phyloP scores from a whole-genome alignment of 2,329 filamentous ascomycete species.

The Dactylellina sp. region DNA sequence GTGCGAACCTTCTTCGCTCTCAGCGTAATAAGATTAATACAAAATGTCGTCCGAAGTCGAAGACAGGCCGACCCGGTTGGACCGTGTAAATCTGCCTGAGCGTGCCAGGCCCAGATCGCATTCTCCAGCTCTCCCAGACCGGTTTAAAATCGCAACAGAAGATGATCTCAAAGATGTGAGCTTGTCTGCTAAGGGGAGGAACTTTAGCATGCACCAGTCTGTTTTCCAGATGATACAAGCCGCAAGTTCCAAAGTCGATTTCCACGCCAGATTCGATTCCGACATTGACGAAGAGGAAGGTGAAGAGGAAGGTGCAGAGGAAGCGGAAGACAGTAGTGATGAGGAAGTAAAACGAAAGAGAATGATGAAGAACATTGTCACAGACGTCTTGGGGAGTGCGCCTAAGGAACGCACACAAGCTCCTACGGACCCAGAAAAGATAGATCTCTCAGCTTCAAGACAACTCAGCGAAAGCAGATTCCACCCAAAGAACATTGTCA shows the following conservation, averaged over 20 bases:
- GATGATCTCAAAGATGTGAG: slow-evolving; percentile 55
- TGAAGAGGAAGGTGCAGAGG: slow-evolving; percentile 71
- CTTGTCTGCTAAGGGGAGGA: slow-evolving; percentile 63
- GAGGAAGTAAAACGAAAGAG: slow-evolving; percentile 55
- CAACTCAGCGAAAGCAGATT: slow-evolving; percentile 45
- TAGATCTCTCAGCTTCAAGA: slow-evolving; percentile 42
- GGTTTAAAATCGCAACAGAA: slow-evolving; percentile 52
- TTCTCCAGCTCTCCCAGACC: slow-evolving; percentile 55
- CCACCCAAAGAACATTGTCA: slow-evolving; percentile 51
- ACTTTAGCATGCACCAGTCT: slow-evolving; percentile 86
- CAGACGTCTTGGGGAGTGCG: slow-evolving; percentile 39
- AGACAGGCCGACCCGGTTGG: slow-evolving; percentile 52
- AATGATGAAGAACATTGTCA: slow-evolving; percentile 42
- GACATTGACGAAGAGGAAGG: slow-evolving; percentile 75
- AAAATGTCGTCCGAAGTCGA: slow-evolving; percentile 57
- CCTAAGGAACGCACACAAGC: slow-evolving; percentile 44
- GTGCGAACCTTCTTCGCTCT: slow-evolving; percentile 35
- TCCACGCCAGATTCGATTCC: slow-evolving; percentile 83
- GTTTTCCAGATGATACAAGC: slow-evolving; percentile 93
- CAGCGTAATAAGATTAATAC: slow-evolving; percentile 39
- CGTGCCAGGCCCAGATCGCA: slow-evolving; percentile 53
- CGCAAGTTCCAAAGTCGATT: slow-evolving; percentile 83
- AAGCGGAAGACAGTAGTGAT: slow-evolving; percentile 61
- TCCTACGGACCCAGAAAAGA: slow-evolving; percentile 41
- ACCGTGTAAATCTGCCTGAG: slow-evolving; percentile 47